phyloP scores from a whole-genome alignment of 2,329 filamentous ascomycete genomes.

The Epichloe baconii region DNA sequence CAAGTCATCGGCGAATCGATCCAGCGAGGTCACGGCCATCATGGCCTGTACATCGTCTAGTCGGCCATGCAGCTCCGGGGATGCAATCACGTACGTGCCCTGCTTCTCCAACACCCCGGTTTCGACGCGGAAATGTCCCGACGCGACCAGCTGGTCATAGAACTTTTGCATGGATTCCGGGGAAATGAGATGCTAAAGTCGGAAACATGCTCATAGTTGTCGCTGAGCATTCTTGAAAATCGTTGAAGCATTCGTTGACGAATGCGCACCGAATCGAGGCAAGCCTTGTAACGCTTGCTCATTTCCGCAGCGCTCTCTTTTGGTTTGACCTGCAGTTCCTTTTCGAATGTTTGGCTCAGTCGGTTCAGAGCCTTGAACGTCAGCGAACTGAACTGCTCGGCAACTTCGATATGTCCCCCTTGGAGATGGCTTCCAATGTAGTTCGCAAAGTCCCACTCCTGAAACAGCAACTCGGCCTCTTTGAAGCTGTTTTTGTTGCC shows the following conservation, averaged over 20 bases:
- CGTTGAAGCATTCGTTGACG: conserved; percentile 93
- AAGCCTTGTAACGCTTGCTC: conserved; percentile 94
- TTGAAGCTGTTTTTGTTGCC: conserved; percentile 99
- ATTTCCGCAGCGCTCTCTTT: conserved; percentile 78
- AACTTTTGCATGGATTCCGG: conserved; percentile 60
- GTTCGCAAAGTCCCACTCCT: conserved; percentile 97
- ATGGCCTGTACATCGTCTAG: conserved; percentile 76
- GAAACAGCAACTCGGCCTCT: conserved; percentile 90
- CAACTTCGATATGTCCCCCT: conserved; percentile 88
- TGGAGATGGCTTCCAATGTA: conserved; percentile 84
- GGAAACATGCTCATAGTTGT: conserved; percentile 91
- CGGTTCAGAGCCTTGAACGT: conserved; percentile 87
- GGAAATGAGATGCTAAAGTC: conserved; percentile 76
- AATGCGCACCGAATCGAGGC: conserved; percentile 89
- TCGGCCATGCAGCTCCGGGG: conserved; percentile 60
- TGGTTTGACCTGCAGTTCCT: conserved; percentile 71
- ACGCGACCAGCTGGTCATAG: conserved; percentile 65
- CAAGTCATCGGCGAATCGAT: conserved; percentile 56
- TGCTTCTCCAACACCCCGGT: conserved; percentile 57
- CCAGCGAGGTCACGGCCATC: conserved; percentile 53
- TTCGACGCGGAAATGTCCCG: conserved; percentile 79
- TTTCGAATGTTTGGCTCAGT: conserved; percentile 81
- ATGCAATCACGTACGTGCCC: conserved; percentile 73
- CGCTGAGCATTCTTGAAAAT: conserved; percentile 79
- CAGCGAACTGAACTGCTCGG: conserved; percentile 89